Conservation (phyloP, 441 rosid species). For the Adansonia rubrostipa region DNA sequence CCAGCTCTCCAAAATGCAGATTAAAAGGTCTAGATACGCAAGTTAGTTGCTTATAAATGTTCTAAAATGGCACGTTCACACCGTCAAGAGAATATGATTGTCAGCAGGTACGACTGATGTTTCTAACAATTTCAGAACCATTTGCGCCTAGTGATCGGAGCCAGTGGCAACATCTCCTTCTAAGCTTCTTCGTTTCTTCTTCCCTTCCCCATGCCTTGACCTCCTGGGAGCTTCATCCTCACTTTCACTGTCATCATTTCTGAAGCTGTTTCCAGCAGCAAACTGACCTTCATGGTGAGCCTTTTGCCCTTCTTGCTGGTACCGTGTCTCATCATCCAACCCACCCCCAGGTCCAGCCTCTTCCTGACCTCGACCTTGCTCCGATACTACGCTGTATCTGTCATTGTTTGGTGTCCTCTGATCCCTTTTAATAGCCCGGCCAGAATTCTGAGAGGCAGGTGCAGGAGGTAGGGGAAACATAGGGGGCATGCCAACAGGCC, state of each 20-base stretch:
- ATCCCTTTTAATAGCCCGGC: conserved; percentile 55
- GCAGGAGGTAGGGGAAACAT: conserved; percentile 50
- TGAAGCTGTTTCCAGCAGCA: conserved; percentile 56
- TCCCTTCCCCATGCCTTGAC: conserved; percentile 92
- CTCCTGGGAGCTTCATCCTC: conserved; percentile 97
- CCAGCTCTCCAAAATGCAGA: not conserved
- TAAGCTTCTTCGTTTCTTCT: conserved; percentile 71
- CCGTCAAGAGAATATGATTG: not conserved
- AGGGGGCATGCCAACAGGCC: conserved; percentile 60
- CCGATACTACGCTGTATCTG: conserved; percentile 46
- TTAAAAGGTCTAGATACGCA: not conserved
- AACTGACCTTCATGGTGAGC: conserved; percentile 60
- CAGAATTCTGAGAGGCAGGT: conserved; percentile 48
- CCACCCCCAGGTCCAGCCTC: conserved; percentile 43
- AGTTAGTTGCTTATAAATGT: not conserved
- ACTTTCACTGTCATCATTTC: conserved; percentile 82
- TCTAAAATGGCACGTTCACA: not conserved
- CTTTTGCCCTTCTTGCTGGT: conserved; percentile 54
- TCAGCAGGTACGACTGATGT: not conserved
- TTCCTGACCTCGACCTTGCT: conserved; percentile 53
- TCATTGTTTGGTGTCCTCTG: conserved; percentile 46
- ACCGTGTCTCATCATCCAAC: conserved; percentile 44
- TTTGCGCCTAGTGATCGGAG: conserved; percentile 37
- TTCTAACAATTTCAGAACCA: not conserved
- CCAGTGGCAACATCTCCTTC: conserved; percentile 45